A percentile compares a stretch with the other conserved stretches of the same genome.
These are phyloP conservation scores for Diaporthe amygdali DNA, from an alignment of 2,329 filamentous ascomycete species.

Conservation along the genomic window DNA sequence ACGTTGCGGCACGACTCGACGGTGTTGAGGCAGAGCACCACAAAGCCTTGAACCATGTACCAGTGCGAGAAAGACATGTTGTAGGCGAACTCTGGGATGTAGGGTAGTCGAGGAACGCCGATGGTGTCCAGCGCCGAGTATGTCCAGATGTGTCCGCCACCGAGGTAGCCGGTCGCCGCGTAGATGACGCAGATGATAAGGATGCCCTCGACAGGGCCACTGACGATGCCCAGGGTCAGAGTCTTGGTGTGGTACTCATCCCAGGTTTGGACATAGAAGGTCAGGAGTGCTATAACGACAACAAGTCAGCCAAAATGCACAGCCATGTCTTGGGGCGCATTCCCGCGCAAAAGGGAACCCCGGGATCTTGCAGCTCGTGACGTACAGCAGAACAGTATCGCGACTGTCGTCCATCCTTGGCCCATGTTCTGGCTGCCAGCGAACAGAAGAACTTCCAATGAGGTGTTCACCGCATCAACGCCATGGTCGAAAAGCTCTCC, in stretches of 20 bases:
- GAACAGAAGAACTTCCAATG: slow-evolving; percentile 91
- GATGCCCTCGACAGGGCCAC: slow-evolving; percentile 94
- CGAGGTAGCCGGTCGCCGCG: slow-evolving; percentile 80
- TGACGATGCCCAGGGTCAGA: slow-evolving; percentile 88
- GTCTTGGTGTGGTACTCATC: slow-evolving; percentile 99
- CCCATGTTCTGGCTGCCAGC: slow-evolving; percentile 92
- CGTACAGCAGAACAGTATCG: slow-evolving; percentile 82
- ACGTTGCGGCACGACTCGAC: slow-evolving; percentile 82
- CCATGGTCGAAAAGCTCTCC: slow-evolving; percentile 98
- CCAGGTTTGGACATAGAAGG: slow-evolving; percentile 99
- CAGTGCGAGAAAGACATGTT: slow-evolving; percentile 87
- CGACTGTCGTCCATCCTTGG: slow-evolving; percentile 87
- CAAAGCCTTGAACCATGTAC: slow-evolving; percentile 85
- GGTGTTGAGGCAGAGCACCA: slow-evolving; percentile 87
- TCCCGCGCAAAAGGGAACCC: slow-evolving; percentile 15
- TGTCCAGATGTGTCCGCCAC: slow-evolving; percentile 93
- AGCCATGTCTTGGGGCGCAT: neutral
- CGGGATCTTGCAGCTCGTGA: slow-evolving; percentile 22
- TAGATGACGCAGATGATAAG: slow-evolving; percentile 84
- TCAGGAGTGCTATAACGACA: slow-evolving; percentile 69
- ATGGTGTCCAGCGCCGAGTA: slow-evolving; percentile 76
- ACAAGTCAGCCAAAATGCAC: neutral
- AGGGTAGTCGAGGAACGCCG: slow-evolving; percentile 66
- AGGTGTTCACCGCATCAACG: slow-evolving; percentile 95
- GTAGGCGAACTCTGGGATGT: slow-evolving; percentile 76